Evolutionary conservation across 192 early-diverging fungal species (phyloP).

Genomic region (Gryganskiella cystojenkinii): DNA sequence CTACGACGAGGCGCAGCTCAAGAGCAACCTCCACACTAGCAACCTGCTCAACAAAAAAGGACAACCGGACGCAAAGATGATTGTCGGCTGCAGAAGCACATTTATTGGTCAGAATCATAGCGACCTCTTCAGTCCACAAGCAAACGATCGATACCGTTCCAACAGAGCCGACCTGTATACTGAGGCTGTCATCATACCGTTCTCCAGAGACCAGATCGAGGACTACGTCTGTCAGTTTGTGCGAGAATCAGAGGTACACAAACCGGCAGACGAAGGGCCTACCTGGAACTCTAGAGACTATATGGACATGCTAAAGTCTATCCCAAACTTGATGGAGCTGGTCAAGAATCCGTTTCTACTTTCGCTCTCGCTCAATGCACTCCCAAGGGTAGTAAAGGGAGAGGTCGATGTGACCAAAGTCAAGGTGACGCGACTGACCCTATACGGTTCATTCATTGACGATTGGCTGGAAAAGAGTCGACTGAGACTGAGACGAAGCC

Average conservation of each 20-base stretch:
- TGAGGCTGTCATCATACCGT: not conserved
- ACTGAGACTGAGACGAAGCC: not conserved
- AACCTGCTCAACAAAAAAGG: not conserved
- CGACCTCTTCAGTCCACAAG: not conserved
- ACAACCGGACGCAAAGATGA: not conserved
- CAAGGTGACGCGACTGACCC: not conserved
- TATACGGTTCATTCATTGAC: not conserved
- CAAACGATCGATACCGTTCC: not conserved
- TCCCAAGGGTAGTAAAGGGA: not conserved
- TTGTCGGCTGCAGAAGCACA: not conserved
- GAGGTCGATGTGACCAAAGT: not conserved
- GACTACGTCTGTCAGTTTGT: not conserved
- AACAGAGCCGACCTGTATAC: not conserved
- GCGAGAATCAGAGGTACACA: not conserved
- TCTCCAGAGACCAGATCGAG: not conserved
- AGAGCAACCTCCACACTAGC: not conserved
- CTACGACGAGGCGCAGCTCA: not conserved
- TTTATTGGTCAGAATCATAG: not conserved
- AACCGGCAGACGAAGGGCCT: not conserved
- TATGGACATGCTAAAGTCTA: not conserved
- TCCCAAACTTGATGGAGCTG: conserved; percentile 1
- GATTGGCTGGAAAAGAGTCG: not conserved
- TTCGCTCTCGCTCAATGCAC: not conserved
- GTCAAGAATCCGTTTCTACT: conserved; percentile 6
- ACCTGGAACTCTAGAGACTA: not conserved